phyloP scores from a whole-genome alignment of 2,329 filamentous ascomycete genomes.

The Colletotrichum somersetense region DNA sequence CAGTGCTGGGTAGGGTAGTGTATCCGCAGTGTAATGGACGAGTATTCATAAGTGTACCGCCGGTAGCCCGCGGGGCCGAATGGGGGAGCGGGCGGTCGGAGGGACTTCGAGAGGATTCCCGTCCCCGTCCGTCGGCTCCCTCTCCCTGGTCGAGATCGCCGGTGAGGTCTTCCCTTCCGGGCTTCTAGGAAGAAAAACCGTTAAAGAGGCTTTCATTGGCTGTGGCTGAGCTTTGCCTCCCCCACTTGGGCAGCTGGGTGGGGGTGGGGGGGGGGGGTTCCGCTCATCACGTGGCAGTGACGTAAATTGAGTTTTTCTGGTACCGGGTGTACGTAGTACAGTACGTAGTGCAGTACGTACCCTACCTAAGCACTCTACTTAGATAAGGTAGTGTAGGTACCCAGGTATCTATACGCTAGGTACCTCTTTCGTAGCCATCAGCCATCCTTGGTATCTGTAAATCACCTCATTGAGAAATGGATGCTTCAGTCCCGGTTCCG shows the following conservation, averaged over 20 bases:
- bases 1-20: background rate
- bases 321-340: background rate
- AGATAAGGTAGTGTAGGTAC: too few species aligned
- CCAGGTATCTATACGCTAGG: too few species aligned
- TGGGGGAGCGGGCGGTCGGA: background rate
- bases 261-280: background rate
- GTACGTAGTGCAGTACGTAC: too few species aligned
- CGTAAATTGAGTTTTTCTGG: conserved; percentile 25
- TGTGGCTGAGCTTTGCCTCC: too few species aligned
- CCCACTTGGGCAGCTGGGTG: conserved; percentile 6
- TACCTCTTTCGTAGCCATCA: too few species aligned
- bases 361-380: too few species aligned
- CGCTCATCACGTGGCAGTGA: conserved; percentile 36
- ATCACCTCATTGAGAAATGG: background rate
- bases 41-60: background rate
- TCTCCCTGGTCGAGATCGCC: conserved; percentile 17
- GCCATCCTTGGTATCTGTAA: too few species aligned
- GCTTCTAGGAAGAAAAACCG: background rate
- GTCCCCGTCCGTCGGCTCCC: background rate
- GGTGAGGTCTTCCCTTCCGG: conserved; percentile 23
- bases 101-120: background rate
- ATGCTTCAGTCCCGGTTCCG: background rate
- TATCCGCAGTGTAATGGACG: background rate
- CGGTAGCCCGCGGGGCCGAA: conserved; percentile 21
- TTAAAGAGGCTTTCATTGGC: conserved; percentile 1